These are phyloP conservation scores for Scutellaria baicalensis DNA, from an alignment of 257 asterid genomes.

Conservation along the genomic window DNA sequence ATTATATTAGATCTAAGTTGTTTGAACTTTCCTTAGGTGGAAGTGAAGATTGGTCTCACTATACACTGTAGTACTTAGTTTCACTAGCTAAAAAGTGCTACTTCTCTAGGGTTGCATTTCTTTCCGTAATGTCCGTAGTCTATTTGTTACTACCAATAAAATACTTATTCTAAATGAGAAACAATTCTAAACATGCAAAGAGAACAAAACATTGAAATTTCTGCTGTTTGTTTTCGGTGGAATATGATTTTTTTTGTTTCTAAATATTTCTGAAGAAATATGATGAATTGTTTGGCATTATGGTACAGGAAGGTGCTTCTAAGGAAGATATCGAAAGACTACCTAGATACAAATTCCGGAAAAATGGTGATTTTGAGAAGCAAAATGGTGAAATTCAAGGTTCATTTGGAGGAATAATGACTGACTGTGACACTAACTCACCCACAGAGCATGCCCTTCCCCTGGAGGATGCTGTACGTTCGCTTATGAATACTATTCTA, in stretches of 20 bases:
- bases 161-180: background rate
- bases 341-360: conserved; percentile 66
- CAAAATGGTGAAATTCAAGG: conserved; percentile 74
- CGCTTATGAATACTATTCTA: background rate
- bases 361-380: conserved; percentile 66
- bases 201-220: background rate
- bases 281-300: conserved; percentile 1
- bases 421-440: conserved; percentile 64
- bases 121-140: background rate
- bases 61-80: background rate
- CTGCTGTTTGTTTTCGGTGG: background rate
- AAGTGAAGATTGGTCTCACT: background rate
- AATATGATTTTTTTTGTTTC: background rate
- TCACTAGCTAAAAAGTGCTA: background rate
- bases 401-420: conserved; percentile 81
- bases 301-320: conserved; percentile 88
- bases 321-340: conserved; percentile 77
- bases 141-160: background rate
- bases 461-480: conserved; percentile 78
- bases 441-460: conserved; percentile 76
- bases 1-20: background rate
- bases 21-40: background rate
- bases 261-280: too few relatives aligned
- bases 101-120: background rate
- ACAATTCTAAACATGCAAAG: background rate